phyloP scores from a whole-genome alignment of 768 basidiomycete genomes.

The Boletus vinaceobasis region DNA sequence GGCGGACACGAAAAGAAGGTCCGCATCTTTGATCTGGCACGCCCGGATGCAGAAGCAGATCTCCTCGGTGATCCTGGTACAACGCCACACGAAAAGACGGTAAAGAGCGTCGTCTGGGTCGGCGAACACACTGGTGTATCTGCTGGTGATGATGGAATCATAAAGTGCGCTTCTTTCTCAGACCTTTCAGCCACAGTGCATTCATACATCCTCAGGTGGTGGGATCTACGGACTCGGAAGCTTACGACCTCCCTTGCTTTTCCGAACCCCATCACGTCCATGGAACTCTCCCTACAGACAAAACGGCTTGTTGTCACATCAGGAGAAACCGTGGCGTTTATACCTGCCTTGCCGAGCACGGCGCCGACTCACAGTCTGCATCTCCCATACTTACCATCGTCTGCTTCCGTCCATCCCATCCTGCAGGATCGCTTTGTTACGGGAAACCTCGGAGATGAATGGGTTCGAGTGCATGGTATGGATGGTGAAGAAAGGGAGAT shows the following conservation, averaged over 20 bases:
- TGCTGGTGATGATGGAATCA: constrained; percentile 86
- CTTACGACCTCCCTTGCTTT: constrained; percentile 70
- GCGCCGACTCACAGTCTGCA: constrained; percentile 70
- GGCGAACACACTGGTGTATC: constrained; percentile 84
- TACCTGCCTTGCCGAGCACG: constrained; percentile 66
- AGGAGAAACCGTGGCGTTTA: constrained; percentile 89
- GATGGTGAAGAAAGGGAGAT: constrained; percentile 89
- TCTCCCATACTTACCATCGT: constrained; percentile 85
- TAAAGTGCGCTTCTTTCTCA: constrained; percentile 60
- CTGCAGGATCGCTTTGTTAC: constrained; percentile 89
- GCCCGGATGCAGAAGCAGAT: constrained; percentile 85
- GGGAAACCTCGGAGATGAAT: constrained; percentile 86
- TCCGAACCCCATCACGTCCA: constrained; percentile 81
- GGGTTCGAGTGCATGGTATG: constrained; percentile 93
- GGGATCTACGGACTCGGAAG: constrained; percentile 83
- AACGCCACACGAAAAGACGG: constrained; percentile 78
- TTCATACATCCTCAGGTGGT: constrained; percentile 65
- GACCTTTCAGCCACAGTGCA: background rate
- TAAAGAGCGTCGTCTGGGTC: constrained; percentile 94
- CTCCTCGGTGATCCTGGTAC: constrained; percentile 62
- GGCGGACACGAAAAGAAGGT: constrained; percentile 99
- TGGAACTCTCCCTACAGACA: constrained; percentile 85
- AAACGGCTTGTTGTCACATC: constrained; percentile 86
- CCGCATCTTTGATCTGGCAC: constrained; percentile 84
- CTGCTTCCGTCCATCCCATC: constrained; percentile 91